These are phyloP conservation scores for Tulasnella sp. DNA, from an alignment of 768 basidiomycete genomes.

Conservation along the genomic window DNA sequence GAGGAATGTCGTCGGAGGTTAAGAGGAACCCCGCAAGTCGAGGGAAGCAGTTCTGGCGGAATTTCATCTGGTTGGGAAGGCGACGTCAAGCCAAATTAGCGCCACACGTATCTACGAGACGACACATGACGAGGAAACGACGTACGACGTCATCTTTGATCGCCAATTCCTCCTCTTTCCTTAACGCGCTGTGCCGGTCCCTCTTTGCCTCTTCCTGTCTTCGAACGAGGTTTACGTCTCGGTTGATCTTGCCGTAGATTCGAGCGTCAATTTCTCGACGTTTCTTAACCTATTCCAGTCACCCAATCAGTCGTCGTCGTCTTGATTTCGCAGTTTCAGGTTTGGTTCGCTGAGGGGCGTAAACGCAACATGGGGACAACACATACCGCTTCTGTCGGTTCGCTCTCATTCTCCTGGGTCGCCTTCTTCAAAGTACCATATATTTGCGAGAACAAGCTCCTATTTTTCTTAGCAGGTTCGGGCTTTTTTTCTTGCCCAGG, in stretches of 20 bases:
- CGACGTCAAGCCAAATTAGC: background rate
- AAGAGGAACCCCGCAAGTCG: conserved; percentile 28
- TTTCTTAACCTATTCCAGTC: conserved; percentile 26
- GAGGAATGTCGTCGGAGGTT: conserved; percentile 30
- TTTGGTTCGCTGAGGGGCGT: background rate
- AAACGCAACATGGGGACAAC: background rate
- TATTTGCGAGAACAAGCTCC: conserved; percentile 29
- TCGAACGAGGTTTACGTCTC: conserved; percentile 27
- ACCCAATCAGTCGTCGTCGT: background rate
- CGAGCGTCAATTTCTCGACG: conserved; percentile 27
- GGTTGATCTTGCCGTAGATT: conserved; percentile 30
- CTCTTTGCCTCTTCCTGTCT: conserved; percentile 30
- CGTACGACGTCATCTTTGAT: conserved; percentile 31
- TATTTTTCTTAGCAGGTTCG: conserved; percentile 15
- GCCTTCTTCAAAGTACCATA: conserved; percentile 30
- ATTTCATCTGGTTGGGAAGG: conserved; percentile 10
- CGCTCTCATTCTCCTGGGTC: conserved; percentile 23
- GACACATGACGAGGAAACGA: background rate
- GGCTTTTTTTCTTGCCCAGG: conserved; percentile 17
- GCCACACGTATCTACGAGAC: background rate
- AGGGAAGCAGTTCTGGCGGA: conserved; percentile 28
- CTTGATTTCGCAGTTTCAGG: background rate
- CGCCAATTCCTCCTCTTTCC: conserved; percentile 31
- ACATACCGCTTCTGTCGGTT: conserved; percentile 29
- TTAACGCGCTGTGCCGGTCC: conserved; percentile 25